These are phyloP conservation scores for Nigrospora sphaerica DNA, from an alignment of 2,329 filamentous ascomycete genomes.

Conservation along the genomic window DNA sequence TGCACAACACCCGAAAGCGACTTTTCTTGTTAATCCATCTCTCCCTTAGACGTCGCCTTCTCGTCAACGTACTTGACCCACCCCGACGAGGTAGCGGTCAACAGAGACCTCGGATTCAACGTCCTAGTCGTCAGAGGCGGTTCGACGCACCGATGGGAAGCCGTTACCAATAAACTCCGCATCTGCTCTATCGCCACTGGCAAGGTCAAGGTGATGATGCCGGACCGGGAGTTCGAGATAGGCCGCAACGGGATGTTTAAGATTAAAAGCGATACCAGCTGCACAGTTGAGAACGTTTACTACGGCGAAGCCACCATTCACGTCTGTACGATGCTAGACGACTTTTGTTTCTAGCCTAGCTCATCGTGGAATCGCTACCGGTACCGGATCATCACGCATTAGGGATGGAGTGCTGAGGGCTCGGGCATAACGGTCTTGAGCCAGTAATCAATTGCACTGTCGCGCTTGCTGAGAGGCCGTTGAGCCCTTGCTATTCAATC, in stretches of 20 bases:
- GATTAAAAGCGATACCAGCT: constrained; percentile 28
- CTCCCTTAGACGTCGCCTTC: constrained; percentile 31
- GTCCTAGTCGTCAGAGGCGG: constrained; percentile 33
- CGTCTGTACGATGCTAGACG: constrained; percentile 19
- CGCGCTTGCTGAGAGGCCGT: not conserved
- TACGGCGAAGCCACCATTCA: constrained; percentile 38
- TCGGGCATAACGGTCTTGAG: not conserved
- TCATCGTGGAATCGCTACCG: not conserved
- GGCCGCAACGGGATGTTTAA: constrained; percentile 38
- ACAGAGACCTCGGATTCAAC: constrained; percentile 31
- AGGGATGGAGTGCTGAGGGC: not conserved
- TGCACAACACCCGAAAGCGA: not conserved
- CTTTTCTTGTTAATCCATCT: not conserved
- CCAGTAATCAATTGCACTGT: not conserved
- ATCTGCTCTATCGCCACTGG: constrained; percentile 32
- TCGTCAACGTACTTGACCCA: constrained; percentile 33
- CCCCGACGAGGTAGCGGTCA: constrained; percentile 26
- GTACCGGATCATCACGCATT: not conserved
- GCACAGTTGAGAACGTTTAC: constrained; percentile 32
- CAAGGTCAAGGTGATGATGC: constrained; percentile 31
- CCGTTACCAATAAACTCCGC: constrained; percentile 22
- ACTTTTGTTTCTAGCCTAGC: constrained; percentile 4
- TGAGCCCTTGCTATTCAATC: too few species aligned
- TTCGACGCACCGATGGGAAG: constrained; percentile 20
- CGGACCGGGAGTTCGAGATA: constrained; percentile 28